Percentiles rank a stretch among this genome's conserved stretches.
Conservation (phyloP, 164 flowering plant species). For the Taxillus chinensis region DNA sequence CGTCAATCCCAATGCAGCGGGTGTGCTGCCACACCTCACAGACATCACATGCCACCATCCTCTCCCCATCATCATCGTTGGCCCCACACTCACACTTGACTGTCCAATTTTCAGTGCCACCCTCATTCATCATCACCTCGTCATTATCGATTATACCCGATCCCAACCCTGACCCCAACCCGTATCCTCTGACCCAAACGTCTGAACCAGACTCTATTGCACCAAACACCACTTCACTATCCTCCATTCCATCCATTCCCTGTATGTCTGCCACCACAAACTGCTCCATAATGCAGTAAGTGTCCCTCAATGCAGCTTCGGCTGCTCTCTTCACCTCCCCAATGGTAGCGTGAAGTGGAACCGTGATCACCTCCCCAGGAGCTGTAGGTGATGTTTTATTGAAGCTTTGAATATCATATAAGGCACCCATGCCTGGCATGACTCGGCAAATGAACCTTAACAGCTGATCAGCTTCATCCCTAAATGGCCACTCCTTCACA, state of each 20-base stretch:
- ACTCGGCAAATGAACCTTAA: slow-evolving; percentile 52
- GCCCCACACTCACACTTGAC: slow-evolving; percentile 63
- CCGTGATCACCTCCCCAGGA: slow-evolving; percentile 42
- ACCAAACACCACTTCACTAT: slow-evolving; percentile 49
- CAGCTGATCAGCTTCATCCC: slow-evolving; percentile 40
- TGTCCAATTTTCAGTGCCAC: slow-evolving; percentile 53
- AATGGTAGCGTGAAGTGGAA: slow-evolving; percentile 55
- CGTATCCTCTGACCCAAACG: slow-evolving; percentile 45
- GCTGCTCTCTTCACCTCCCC: slow-evolving; percentile 50
- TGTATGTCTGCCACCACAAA: slow-evolving; percentile 41
- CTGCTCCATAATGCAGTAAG: slow-evolving; percentile 42
- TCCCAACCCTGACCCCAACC: slow-evolving; percentile 21
- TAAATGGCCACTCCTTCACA: slow-evolving; percentile 67
- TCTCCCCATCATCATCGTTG: slow-evolving; percentile 67
- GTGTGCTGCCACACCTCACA: slow-evolving; percentile 83
- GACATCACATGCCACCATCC: slow-evolving; percentile 66
- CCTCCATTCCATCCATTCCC: slow-evolving; percentile 26
- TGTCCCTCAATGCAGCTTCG: slow-evolving; percentile 57
- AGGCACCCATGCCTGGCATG: slow-evolving; percentile 9
- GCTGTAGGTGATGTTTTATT: slow-evolving; percentile 9
- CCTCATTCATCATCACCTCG: slow-evolving; percentile 34
- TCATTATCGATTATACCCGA: background rate
- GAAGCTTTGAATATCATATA: slow-evolving; percentile 5
- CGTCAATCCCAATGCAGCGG: slow-evolving; percentile 49
- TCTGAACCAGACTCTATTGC: slow-evolving; percentile 42